Base-by-base conservation (phyloP, 2,329 filamentous ascomycete genomes). In the Aspergillus felis region DNA sequence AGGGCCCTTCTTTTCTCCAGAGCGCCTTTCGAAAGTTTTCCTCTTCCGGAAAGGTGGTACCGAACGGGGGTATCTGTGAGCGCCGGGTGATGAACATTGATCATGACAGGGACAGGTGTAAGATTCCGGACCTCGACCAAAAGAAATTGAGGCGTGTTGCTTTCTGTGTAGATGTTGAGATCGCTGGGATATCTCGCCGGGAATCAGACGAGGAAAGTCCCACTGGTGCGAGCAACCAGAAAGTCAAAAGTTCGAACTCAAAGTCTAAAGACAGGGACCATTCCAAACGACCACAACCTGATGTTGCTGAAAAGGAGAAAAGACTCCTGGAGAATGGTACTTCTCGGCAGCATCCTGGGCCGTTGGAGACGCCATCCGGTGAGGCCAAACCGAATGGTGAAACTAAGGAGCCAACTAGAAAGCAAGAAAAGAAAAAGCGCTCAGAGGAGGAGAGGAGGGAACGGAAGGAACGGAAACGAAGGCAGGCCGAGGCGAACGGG, bases 141-240 rank as follows among this genome's bases (percentile, higher is more conserved):
- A 84, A 85, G 51, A 96, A 94, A 71, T 75, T 99, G 58, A 85
- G 91, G 54, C 86, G 92, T 54, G 94, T 99, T 0, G 90, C 93
- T 0, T 99, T 99, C 69, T 96, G 91, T 66, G 94, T 99, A 2
- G 94, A 99, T 69, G 92, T 99, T 4, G 94, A 99, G 73, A 96
- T 99, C 68, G 93, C 93, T 3, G 91, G 92, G 0, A 87, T 91
- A 69, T 91, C 92, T 25, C 87, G 85, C 65, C 94, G 95, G 65
- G 90, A 94, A 3, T 80, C 80, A 17, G 73, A 81, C 9, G 76
- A 78, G 17, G 76, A 81, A n/a, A 74, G 73, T 53, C 67, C 67
- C 55, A 76, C 70, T 61, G 64, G 68, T 25, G 72, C 59, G 4
- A 71, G 61, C 61, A 68, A 59, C 41, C 66, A 61, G 22, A 76